Percentiles rank a stretch among this genome's conserved stretches.
Conservation (phyloP, 371 early-diverging fungal genomes). For the Actinomortierella wolfii region DNA sequence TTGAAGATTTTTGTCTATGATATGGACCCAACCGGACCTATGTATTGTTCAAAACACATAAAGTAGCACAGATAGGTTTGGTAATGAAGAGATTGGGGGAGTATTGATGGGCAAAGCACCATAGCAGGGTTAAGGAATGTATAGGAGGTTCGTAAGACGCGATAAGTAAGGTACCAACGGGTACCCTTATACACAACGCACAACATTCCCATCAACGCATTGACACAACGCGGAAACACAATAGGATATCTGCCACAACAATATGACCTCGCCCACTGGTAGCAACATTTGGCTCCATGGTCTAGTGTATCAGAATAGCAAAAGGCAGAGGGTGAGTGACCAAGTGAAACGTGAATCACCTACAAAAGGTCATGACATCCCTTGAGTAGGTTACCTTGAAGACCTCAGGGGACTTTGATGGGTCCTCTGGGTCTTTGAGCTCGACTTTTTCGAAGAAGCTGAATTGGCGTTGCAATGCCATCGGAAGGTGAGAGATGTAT, state of each 20-base stretch:
- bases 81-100: background rate
- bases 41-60: conserved; percentile 34
- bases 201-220: background rate
- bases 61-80: background rate
- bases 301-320: conserved; percentile 19
- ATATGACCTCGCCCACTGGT: conserved; percentile 63
- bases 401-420: conserved; percentile 63
- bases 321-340: background rate
- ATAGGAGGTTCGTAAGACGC: conserved; percentile 18
- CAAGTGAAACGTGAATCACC: conserved; percentile 33
- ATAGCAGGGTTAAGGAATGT: conserved; percentile 5
- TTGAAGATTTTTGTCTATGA: conserved; percentile 70
- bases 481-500: conserved; percentile 41
- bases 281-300: conserved; percentile 55
- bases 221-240: background rate
- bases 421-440: conserved; percentile 61
- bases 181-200: background rate
- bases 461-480: conserved; percentile 75
- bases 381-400: conserved; percentile 55
- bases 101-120: background rate
- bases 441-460: conserved; percentile 81
- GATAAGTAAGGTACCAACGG: conserved; percentile 1
- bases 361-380: conserved; percentile 5
- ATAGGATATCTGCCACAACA: conserved; percentile 60
- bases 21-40: conserved; percentile 62